Evolutionary conservation across 768 basidiomycete species (phyloP).

Genomic region (Mycena venus): DNA sequence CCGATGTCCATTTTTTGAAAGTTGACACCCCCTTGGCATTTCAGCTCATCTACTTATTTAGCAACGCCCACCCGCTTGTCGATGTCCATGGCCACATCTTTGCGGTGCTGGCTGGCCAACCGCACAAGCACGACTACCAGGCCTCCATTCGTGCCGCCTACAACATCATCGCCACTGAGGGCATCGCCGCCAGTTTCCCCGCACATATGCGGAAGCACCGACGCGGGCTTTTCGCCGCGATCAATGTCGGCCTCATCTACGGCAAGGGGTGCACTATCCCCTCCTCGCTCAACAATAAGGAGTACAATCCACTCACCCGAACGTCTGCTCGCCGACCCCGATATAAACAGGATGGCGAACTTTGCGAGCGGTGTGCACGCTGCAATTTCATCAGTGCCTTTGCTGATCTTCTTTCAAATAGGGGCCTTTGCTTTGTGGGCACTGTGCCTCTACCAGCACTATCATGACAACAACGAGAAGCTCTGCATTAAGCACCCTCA

Average conservation of each 20-base stretch:
- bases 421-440: constrained; percentile 11
- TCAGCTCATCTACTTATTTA: too few relatives aligned
- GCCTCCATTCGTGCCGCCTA: not conserved
- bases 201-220: not conserved
- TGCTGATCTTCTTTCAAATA: not conserved
- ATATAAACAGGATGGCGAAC: not conserved
- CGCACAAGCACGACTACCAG: not conserved
- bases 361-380: not conserved
- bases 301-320: not conserved
- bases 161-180: not conserved
- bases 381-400: not conserved
- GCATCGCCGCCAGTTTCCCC: not conserved
- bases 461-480: not conserved
- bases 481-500: not conserved
- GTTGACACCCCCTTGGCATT: too few relatives aligned
- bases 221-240: not conserved
- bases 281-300: not conserved
- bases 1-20: too few relatives aligned
- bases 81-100: not conserved
- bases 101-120: constrained; percentile 29
- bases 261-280: not conserved
- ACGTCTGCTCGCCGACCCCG: not conserved
- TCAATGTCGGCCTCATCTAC: too few relatives aligned
- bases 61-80: not conserved
- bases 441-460: not conserved